These are phyloP conservation scores for Rhododendron henanense DNA, from an alignment of 148 eudicot genomes.

Conservation along the genomic window DNA sequence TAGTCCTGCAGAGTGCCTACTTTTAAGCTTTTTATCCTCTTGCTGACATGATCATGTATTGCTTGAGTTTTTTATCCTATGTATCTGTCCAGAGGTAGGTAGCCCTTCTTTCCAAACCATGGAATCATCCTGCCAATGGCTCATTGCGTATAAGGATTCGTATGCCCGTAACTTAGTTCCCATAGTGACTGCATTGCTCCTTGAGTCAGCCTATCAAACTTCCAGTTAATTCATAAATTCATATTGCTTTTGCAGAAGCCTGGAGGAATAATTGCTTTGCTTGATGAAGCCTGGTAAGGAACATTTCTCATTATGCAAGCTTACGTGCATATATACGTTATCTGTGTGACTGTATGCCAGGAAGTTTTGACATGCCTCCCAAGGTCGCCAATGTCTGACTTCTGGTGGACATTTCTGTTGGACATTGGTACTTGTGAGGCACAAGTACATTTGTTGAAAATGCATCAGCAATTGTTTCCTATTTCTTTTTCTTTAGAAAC, in stretches of 20 bases:
- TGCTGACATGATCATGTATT: neutral
- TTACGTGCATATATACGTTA: neutral
- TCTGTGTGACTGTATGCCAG: neutral
- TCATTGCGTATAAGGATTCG: neutral
- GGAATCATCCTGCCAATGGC: neutral
- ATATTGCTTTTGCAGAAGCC: constrained; percentile 75
- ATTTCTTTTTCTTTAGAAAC: neutral
- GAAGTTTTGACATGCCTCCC: neutral
- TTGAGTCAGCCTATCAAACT: neutral
- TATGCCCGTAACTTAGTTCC: neutral
- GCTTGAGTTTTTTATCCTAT: neutral
- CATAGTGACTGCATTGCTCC: neutral
- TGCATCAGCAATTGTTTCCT: neutral
- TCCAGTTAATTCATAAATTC: neutral
- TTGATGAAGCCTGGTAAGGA: constrained; percentile 97
- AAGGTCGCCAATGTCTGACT: neutral
- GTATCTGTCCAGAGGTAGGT: neutral
- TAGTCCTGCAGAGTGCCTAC: neutral
- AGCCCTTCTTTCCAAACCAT: neutral
- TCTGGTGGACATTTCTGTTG: neutral
- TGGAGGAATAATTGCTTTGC: constrained; percentile 93
- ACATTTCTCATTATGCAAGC: neutral
- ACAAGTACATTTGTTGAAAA: neutral
- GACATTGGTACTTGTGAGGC: neutral
- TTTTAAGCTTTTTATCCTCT: neutral